Percentiles rank a stretch among this genome's conserved stretches.
Evolutionary conservation across 2,329 filamentous ascomycete species (phyloP).

Genomic region (Lecanicillium sp.): DNA sequence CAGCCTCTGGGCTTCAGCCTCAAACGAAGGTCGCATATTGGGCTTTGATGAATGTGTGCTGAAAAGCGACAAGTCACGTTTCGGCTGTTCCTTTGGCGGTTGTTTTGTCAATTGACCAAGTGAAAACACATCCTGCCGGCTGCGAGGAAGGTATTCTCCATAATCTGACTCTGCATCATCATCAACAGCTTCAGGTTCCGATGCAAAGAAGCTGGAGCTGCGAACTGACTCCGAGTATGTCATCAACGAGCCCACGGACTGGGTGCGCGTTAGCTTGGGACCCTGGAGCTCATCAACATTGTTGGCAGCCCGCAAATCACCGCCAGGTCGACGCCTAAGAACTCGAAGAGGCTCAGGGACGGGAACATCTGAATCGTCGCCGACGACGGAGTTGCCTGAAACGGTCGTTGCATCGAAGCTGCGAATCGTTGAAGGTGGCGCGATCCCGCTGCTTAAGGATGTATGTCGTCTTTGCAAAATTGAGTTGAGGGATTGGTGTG

Average conservation of each 20-base stretch:
- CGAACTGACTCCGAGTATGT: conserved; percentile 52
- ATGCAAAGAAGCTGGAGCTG: conserved; percentile 40
- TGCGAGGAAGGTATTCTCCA: conserved; percentile 13
- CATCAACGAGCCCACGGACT: conserved; percentile 51
- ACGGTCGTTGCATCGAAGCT: conserved; percentile 55
- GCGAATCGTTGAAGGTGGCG: conserved; percentile 39
- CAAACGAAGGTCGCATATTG: conserved; percentile 67
- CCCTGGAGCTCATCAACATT: conserved; percentile 55
- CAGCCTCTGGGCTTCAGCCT: conserved; percentile 78
- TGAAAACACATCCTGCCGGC: conserved; percentile 42
- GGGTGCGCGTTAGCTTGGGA: conserved; percentile 40
- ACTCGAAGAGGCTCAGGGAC: conserved; percentile 49
- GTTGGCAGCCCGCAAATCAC: conserved; percentile 61
- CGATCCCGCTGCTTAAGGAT: conserved; percentile 51
- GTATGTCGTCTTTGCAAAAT: conserved; percentile 46
- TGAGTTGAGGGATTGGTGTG: conserved; percentile 41
- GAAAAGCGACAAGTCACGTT: conserved; percentile 38
- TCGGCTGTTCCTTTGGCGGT: conserved; percentile 29
- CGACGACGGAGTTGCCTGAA: conserved; percentile 42
- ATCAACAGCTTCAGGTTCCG: conserved; percentile 24
- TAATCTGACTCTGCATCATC: conserved; percentile 11
- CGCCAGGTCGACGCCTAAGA: conserved; percentile 64
- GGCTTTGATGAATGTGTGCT: conserved; percentile 52
- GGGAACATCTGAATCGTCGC: conserved; percentile 28
- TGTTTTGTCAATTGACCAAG: conserved; percentile 49